Base-by-base conservation (phyloP, 495 filamentous ascomycete species). In the Astrocystis sublimbata region DNA sequence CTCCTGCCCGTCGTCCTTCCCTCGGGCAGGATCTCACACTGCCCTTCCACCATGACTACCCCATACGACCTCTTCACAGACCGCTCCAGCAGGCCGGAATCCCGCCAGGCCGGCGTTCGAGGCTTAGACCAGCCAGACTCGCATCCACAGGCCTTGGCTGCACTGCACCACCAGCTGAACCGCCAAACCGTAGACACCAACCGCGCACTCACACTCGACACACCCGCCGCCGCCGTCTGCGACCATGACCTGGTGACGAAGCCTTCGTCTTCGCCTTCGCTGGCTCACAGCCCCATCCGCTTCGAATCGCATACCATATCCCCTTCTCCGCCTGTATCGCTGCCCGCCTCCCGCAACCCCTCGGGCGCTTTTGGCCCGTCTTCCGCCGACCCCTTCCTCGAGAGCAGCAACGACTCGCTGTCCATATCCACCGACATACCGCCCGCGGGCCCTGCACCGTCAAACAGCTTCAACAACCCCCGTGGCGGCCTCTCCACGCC, bases 341-440 rank as follows among this genome's bases (percentile, higher is more conserved):
- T 61, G 21, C 58, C 58, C 40, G 17, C 47, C 43, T 23, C 46
- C 51, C 62, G 60, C 12, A 53, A 61, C 60, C 47, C 62, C 36
- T 56, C 62, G 46, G 60, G 54, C 51, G 56, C 55, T 53, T 42
- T 59, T 33, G 55, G 55, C 36, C 57, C 52, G 21, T 65, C 74
- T 30, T 64, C 61, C n/a, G n/a, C n/a, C n/a, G n/a, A n/a, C n/a
- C 12, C 67, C 65, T 28, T 61, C 17, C 46, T 67, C 17, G 41
- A 43, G 15, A 63, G 60, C 42, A 64, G 53, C 28, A 67, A 57
- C 58, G 58, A 61, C 54, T 33, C 69, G 38, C 60, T 78, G 15
- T 64, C 67, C 31, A 65, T 79, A 28, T 70, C 72, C n/a, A 76
- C 77, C 31, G 75, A 79, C 46, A 53, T 76, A 36, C 53, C 63